These are phyloP conservation scores for Kondoa malvinella DNA, from an alignment of 768 basidiomycete species.

Conservation along the genomic window DNA sequence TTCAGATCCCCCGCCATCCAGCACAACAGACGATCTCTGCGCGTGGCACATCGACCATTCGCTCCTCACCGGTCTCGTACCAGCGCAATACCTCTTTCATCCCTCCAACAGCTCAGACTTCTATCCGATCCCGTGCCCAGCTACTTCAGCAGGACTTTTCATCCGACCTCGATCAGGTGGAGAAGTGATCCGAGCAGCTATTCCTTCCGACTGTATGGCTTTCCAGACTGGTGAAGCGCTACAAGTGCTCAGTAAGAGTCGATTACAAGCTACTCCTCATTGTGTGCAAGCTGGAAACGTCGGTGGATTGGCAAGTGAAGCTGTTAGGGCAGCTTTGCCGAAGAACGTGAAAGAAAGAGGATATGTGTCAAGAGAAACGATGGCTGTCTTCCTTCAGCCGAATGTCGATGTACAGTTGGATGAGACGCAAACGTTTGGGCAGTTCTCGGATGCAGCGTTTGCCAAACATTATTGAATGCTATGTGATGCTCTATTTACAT, in stretches of 20 bases:
- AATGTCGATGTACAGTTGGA: constrained; percentile 12
- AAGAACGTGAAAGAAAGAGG: constrained; percentile 26
- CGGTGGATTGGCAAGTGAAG: constrained; percentile 27
- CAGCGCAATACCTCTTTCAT: constrained; percentile 66
- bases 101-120: constrained; percentile 30
- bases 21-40: constrained; percentile 12
- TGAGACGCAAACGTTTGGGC: background rate
- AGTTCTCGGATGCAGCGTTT: background rate
- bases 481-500: constrained; percentile 38
- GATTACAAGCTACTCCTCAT: constrained; percentile 79
- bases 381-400: constrained; percentile 37
- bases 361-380: constrained; percentile 61
- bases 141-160: constrained; percentile 66
- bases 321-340: constrained; percentile 16
- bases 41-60: constrained; percentile 50
- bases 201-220: constrained; percentile 68
- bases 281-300: constrained; percentile 61
- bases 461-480: background rate
- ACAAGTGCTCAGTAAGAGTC: constrained; percentile 64
- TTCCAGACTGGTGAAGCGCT: constrained; percentile 97
- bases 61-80: constrained; percentile 73
- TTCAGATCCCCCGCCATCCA: background rate
- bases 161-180: constrained; percentile 68
- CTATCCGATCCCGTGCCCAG: constrained; percentile 45
- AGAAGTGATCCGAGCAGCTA: constrained; percentile 56